Evolutionary conservation across 768 basidiomycete species (phyloP).

Genomic region (Kwoniella europaea): DNA sequence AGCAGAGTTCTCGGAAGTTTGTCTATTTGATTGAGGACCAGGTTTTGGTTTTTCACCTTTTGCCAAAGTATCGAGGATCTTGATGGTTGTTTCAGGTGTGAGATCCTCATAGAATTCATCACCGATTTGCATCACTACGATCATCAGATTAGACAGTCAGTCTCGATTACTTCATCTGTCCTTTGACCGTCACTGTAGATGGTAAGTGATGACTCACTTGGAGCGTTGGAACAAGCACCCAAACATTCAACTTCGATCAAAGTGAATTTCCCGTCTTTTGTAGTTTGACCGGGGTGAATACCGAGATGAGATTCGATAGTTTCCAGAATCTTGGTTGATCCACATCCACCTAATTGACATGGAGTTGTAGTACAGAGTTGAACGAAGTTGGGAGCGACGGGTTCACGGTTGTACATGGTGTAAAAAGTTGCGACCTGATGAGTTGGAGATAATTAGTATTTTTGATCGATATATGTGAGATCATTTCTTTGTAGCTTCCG

Average conservation of each 20-base stretch:
- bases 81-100: constrained; percentile 61
- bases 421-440: constrained; percentile 88
- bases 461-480: too few species aligned
- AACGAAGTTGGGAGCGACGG: constrained; percentile 89
- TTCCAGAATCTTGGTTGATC: constrained; percentile 86
- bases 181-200: background rate
- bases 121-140: constrained; percentile 81
- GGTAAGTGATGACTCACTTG: constrained; percentile 44
- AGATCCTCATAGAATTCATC: constrained; percentile 86
- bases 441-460: background rate
- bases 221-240: constrained; percentile 92
- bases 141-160: background rate
- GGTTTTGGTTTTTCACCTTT: constrained; percentile 82
- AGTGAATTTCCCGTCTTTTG: constrained; percentile 93
- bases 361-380: constrained; percentile 99
- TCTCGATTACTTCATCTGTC: background rate
- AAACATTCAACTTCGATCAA: constrained; percentile 98
- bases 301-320: constrained; percentile 82
- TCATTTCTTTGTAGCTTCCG: too few species aligned
- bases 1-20: constrained; percentile 90
- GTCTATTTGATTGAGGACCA: constrained; percentile 87
- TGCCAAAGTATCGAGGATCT: constrained; percentile 59
- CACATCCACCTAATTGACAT: constrained; percentile 80
- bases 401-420: constrained; percentile 99
- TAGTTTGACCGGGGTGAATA: constrained; percentile 87